Evolutionary conservation across 208 protist species (phyloP), one percentile per base, ranked within the genome.

Genomic region (Strigomonas galati): DNA sequence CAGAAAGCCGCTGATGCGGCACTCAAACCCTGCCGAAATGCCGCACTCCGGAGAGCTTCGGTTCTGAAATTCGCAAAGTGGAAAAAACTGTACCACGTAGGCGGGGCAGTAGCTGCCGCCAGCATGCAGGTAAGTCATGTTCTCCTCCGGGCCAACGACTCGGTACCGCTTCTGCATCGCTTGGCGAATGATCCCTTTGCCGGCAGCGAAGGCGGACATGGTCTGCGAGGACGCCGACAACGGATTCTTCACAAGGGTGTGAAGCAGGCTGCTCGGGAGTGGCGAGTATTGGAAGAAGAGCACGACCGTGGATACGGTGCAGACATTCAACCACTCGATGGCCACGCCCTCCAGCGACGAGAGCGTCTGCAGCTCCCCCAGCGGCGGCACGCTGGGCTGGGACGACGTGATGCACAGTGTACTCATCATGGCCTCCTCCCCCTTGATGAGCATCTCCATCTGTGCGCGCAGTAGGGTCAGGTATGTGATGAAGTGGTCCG

Each of bases 81-180:
- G 73, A 51, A 94, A 89, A 46, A 87, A 82, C 69, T 92, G 89
- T 62, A 92, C 67, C 23, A 92, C 31, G 24, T 83, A 81, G 14
- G 66, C 28, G 23, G 55, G 37, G 43, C 43, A 37, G 48, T 32
- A 46, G 46, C 6, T 24, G 31, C 21, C n/a, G 15, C 12, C 6
- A 40, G 15, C 17, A 43, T 62, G 72, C 54, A 92, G 14, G 67
- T 83, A 92, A 9, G 71, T 76, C 15, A 85, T 60, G 44, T 72
- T 70, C 26, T 84, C 76, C 19, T 85, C 78, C 0, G 70, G 60
- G 0, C 67, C 69, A 7, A 91, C 37, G n/a, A 67, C 35, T 19
- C 52, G 65, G 71, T 92, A 77, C 23, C 75, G 76, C 12, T 52
- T 62, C 15, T 28, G 43, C 72, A 93, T 79, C 24, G 73, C 77